Evolutionary conservation across 179 eudicot genomes (phyloP), one percentile per base, ranked within the genome.

Genomic region (Beta lomatogona): DNA sequence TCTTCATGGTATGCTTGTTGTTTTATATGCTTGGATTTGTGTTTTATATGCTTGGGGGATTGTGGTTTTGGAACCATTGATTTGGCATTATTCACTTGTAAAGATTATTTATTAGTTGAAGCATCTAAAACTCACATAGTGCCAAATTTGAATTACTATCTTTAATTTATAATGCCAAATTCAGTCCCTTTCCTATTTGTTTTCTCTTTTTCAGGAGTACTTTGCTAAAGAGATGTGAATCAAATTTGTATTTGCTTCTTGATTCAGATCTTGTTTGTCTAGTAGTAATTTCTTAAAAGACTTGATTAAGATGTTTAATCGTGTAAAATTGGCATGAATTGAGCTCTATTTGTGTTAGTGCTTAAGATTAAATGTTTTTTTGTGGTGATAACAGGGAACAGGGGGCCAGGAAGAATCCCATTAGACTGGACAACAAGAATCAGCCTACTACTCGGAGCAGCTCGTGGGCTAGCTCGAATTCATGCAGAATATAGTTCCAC

Each of bases 341-440:
- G 22, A 31, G 16, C 22, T 8, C 11, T 55, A 25, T 54, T 25
- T 22, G 63, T 55, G n/a, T 31, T 72, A 28, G n/a, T 74, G 48
- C 15, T 36, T 72, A 6, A 21, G n/a, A n/a, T n/a, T n/a, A n/a
- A 12, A 18, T 73, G 28, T 5, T 80, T 70, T 50, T 72, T 31
- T 57, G n/a, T 77, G 25, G 15, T 86, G 80, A 50, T 57, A 75
- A 78, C 66, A 93, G 97, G 89, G 19, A 93, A 95, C 80, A 86
- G 97, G 48, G 98, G 98, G 68, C 91, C 95, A 4, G 98, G 98
- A 53, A 92, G 96, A 84, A 91, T 93, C 64, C 97, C 98, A 21
- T 58, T 94, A 77, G 99, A 95, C 81, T 93, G 99, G 99, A 95
- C 99, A 8, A 93, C 99, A 54, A 82, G 99, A 71, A 91, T 93